Conservation (phyloP, 495 filamentous ascomycete species). For the Penicillium dipodomyicola region DNA sequence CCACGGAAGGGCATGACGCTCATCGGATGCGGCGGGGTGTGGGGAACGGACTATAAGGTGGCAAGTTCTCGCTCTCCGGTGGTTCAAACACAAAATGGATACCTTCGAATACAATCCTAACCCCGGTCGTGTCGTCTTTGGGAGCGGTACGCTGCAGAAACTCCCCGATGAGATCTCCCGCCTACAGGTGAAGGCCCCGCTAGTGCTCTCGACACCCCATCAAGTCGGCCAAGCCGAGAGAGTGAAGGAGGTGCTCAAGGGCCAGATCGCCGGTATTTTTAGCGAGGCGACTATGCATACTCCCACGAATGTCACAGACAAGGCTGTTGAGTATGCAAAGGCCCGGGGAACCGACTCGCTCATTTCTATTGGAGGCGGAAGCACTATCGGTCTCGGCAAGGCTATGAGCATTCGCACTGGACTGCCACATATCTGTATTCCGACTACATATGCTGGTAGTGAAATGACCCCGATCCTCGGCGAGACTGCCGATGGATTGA, state of each 20-base stretch:
- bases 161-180: constrained; percentile 59
- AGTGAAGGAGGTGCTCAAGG: constrained; percentile 49
- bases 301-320: constrained; percentile 59
- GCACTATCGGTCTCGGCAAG: constrained; percentile 65
- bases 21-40: constrained; percentile 30
- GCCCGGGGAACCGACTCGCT: constrained; percentile 50
- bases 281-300: constrained; percentile 68
- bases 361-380: constrained; percentile 63
- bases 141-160: constrained; percentile 57
- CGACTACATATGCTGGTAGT: constrained; percentile 68
- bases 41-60: constrained; percentile 32
- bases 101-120: constrained; percentile 61
- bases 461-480: constrained; percentile 70
- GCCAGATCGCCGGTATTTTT: constrained; percentile 57
- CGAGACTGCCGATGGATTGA: constrained; percentile 61
- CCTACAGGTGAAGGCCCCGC: constrained; percentile 51
- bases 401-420: constrained; percentile 64
- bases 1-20: constrained; percentile 31
- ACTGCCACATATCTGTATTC: constrained; percentile 62
- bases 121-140: constrained; percentile 61
- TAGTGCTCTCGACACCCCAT: constrained; percentile 59
- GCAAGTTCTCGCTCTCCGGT: constrained; percentile 16
- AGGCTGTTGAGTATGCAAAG: constrained; percentile 54
- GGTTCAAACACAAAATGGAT: constrained; percentile 39
- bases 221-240: constrained; percentile 52